Conservation (phyloP, 2,329 filamentous ascomycete species). For the Aspergillus sp. region DNA sequence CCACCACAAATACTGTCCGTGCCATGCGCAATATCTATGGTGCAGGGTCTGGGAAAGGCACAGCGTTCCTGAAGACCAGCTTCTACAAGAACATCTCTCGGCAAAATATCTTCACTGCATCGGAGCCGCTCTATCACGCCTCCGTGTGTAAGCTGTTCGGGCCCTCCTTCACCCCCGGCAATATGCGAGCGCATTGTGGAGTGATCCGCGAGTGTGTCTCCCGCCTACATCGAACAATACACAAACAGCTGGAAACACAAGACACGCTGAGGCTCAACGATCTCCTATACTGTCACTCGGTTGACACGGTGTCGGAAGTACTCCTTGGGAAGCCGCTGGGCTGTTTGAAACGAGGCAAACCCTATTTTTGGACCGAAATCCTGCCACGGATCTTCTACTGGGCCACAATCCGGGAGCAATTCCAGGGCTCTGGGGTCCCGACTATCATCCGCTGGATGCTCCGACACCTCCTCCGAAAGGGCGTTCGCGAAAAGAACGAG, state of each 20-base stretch:
- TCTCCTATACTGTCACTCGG: constrained; percentile 24
- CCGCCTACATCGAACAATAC: constrained; percentile 18
- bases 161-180: constrained; percentile 22
- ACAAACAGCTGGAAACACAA: constrained; percentile 6
- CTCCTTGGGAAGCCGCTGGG: constrained; percentile 24
- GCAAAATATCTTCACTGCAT: constrained; percentile 24
- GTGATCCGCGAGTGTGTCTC: constrained; percentile 22
- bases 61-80: constrained; percentile 21
- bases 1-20: constrained; percentile 25
- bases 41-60: constrained; percentile 16
- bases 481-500: constrained; percentile 18
- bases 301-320: constrained; percentile 26
- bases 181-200: constrained; percentile 19
- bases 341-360: constrained; percentile 22
- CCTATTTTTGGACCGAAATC: constrained; percentile 27
- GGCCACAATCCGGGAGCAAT: constrained; percentile 25
- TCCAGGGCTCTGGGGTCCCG: constrained; percentile 24
- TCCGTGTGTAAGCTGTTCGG: constrained; percentile 24
- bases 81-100: constrained; percentile 26
- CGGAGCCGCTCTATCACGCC: constrained; percentile 22
- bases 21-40: constrained; percentile 24
- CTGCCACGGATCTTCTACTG: constrained; percentile 27
- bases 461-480: constrained; percentile 24
- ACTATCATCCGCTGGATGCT: constrained; percentile 27
- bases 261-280: constrained; percentile 18